Evolutionary conservation across 1,139 yeast genomes (phyloP), one percentile per base, ranked within the genome.

Genomic region (Insectozyma bohioensis): DNA sequence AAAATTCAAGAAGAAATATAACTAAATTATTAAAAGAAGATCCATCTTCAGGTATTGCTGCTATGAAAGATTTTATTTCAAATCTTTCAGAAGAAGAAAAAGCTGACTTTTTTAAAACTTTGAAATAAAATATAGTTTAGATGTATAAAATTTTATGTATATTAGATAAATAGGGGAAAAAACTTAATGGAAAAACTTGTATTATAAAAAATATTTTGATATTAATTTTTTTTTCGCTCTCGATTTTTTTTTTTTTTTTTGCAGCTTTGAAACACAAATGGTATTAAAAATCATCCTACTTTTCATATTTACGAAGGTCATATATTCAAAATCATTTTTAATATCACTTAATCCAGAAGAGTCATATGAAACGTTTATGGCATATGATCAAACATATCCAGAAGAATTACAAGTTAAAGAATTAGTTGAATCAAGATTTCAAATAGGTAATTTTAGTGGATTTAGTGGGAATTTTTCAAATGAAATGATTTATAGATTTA

Each of bases 381-480:
- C 52, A 3, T 58, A 54, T 33, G 77, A 73, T 26, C 13, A 51
- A 9, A 49, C 49, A 4, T 55, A 54, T 36, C 66, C 69, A 0
- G 48, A 45, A 20, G 46, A 54, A 13, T 51, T 53, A 30, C 47
- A 71, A 42, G 58, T 78, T 16, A 58, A 68, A 36, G 65, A 72
- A 2, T 63, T 63, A 21, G 68, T 78, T 20, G 58, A 61, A 11
- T 60, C 62, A 23, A 56, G 69, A 9, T 70, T 75, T 41, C 63
- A 75, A 0, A 75, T 84, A 44, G 90, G 88, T 0, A 64, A 66
- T 17, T 79, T 81, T 47, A 72, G 72, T 41, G 88, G 84, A 0
- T 75, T 83, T 45, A 63, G 76, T 0, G 86, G 85, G 0, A 69
- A 75, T 25, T 75, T 83, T 46, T 59, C 80, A 3, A 51, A 62